Percentiles rank a stretch among this genome's conserved stretches.
These are phyloP conservation scores for Ajuga reptans DNA, from an alignment of 305 asterid species.

Conservation along the genomic window DNA sequence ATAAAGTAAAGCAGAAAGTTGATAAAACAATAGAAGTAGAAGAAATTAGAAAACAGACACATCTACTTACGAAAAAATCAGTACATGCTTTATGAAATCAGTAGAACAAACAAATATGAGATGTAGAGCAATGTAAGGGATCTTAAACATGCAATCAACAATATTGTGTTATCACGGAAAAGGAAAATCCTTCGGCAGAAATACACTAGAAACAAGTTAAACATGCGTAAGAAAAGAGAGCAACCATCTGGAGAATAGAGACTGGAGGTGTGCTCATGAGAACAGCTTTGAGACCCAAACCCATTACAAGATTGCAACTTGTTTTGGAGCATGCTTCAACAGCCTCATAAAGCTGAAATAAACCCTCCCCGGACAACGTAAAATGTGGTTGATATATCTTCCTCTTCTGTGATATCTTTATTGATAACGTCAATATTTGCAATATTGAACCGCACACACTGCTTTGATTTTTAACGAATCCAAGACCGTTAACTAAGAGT, in stretches of 20 bases:
- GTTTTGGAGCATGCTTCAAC: slow-evolving; percentile 43
- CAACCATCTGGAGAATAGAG: slow-evolving; percentile 52
- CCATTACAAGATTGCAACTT: slow-evolving; percentile 31
- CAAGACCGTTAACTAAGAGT: slow-evolving; percentile 44
- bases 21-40: neutral
- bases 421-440: slow-evolving; percentile 42
- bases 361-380: slow-evolving; percentile 52
- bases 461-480: slow-evolving; percentile 34
- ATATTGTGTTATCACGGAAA: neutral
- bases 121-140: neutral
- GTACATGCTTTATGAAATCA: neutral
- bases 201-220: neutral
- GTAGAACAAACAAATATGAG: neutral
- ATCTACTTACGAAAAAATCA: neutral
- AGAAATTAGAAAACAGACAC: no score
- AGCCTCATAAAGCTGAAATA: slow-evolving; percentile 48
- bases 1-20: neutral
- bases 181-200: no score
- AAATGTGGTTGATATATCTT: slow-evolving; percentile 76
- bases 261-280: slow-evolving; percentile 75
- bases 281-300: slow-evolving; percentile 64
- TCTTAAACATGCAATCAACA: neutral
- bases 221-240: slow-evolving; percentile 20
- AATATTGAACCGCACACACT: slow-evolving; percentile 41
- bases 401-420: slow-evolving; percentile 76